Percentiles rank a stretch among this genome's conserved stretches.
Evolutionary conservation across 2,329 filamentous ascomycete species (phyloP).

Genomic region (Colletotrichum sp.): DNA sequence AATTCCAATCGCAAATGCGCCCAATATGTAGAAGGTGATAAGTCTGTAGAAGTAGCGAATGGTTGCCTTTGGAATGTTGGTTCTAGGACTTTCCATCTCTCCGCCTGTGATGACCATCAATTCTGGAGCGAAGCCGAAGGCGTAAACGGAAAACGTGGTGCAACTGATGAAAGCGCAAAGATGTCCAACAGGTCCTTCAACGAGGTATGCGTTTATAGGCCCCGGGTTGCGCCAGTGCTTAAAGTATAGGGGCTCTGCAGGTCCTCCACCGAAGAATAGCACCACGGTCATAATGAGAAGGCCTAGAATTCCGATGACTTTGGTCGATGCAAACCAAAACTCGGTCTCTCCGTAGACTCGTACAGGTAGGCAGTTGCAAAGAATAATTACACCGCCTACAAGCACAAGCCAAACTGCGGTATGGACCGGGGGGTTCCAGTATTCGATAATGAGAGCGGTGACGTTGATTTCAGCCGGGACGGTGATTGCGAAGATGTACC

Average conservation of each 20-base stretch:
- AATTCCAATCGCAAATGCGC: slow-evolving; percentile 56
- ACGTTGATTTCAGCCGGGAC: slow-evolving; percentile 30
- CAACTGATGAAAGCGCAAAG: slow-evolving; percentile 19
- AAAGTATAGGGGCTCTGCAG: slow-evolving; percentile 22
- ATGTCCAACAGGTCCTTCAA: slow-evolving; percentile 21
- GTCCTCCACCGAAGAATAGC: slow-evolving; percentile 17
- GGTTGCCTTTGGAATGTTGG: slow-evolving; percentile 33
- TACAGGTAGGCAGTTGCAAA: slow-evolving; percentile 15
- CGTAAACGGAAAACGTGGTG: slow-evolving; percentile 22
- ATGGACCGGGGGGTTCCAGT: slow-evolving; percentile 20
- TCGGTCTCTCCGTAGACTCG: slow-evolving; percentile 57
- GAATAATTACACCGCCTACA: slow-evolving; percentile 15
- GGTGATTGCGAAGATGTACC: slow-evolving; percentile 56
- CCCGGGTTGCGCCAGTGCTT: slow-evolving; percentile 14
- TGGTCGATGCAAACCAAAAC: slow-evolving; percentile 60
- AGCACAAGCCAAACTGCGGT: slow-evolving; percentile 22
- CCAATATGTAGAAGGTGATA: slow-evolving; percentile 47
- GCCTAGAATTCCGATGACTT: slow-evolving; percentile 57
- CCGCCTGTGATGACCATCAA: slow-evolving; percentile 24
- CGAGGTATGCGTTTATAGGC: neutral
- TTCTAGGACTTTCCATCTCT: slow-evolving; percentile 46
- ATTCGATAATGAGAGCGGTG: slow-evolving; percentile 24
- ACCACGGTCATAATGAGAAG: slow-evolving; percentile 68
- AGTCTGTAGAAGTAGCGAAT: slow-evolving; percentile 28
- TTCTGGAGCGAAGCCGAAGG: slow-evolving; percentile 25